Conservation (phyloP, 2,329 filamentous ascomycete genomes). For the Penicillium sp. region DNA sequence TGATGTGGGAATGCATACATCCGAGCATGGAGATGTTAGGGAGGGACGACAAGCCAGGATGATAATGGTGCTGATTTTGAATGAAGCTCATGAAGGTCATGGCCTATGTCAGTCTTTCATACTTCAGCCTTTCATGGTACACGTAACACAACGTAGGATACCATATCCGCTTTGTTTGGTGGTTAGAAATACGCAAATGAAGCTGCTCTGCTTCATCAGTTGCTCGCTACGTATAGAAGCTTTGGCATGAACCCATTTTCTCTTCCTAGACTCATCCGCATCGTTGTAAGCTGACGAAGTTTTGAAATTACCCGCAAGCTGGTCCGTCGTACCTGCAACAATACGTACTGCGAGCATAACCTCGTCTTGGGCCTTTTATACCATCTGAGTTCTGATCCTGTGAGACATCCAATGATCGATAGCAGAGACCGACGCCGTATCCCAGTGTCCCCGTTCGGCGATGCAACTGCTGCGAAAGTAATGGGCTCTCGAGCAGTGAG, state of each 20-base stretch:
- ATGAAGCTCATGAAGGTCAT: neutral
- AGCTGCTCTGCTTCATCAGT: neutral
- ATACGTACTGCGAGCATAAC: neutral
- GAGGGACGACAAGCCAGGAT: neutral
- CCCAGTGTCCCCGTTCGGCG: constrained; percentile 4
- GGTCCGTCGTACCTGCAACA: neutral
- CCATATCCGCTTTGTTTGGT: constrained; percentile 2
- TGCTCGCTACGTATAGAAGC: neutral
- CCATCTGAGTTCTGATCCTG: too few relatives aligned
- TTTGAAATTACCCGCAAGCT: neutral
- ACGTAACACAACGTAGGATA: neutral
- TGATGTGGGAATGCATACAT: too few relatives aligned
- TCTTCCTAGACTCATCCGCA: neutral
- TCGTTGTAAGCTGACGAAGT: neutral
- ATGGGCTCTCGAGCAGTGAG: neutral
- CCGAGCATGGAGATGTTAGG: neutral
- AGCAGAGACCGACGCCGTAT: neutral
- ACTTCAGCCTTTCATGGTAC: too few relatives aligned
- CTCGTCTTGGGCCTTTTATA: too few relatives aligned
- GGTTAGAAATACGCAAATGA: constrained; percentile 1
- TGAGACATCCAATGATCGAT: neutral
- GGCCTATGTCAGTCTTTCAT: constrained; percentile 4
- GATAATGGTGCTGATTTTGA: neutral
- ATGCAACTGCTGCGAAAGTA: neutral
- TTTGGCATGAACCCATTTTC: neutral